A percentile compares a stretch with the other conserved stretches of the same genome.
These are phyloP conservation scores for Mycogone perniciosa DNA, from an alignment of 2,329 filamentous ascomycete genomes.

Conservation along the genomic window DNA sequence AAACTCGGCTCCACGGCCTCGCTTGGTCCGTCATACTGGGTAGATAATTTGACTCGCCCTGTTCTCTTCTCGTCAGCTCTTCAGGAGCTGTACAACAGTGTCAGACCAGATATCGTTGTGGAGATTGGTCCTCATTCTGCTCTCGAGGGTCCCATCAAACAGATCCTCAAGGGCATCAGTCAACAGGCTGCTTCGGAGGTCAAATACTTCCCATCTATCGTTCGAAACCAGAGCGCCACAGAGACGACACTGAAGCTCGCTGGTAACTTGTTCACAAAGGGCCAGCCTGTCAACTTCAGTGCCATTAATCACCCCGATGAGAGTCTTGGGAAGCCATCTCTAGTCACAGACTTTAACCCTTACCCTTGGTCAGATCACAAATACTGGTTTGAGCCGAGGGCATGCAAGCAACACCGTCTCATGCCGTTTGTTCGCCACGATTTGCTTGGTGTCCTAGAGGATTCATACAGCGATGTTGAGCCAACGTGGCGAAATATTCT, in stretches of 20 bases:
- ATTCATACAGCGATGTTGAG: constrained; percentile 38
- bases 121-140: constrained; percentile 46
- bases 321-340: constrained; percentile 11
- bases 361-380: constrained; percentile 44
- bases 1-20: constrained; percentile 30
- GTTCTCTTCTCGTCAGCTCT: constrained; percentile 36
- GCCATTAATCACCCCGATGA: constrained; percentile 37
- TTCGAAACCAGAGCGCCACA: constrained; percentile 46
- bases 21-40: constrained; percentile 39
- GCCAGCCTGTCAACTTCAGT: constrained; percentile 36
- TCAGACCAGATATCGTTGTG: constrained; percentile 25
- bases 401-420: constrained; percentile 35
- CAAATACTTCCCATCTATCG: constrained; percentile 40
- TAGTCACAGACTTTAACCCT: constrained; percentile 39
- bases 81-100: constrained; percentile 25
- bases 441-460: constrained; percentile 39
- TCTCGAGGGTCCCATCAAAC: constrained; percentile 43
- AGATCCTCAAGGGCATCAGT: constrained; percentile 41
- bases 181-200: constrained; percentile 33
- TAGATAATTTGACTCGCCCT: constrained; percentile 35
- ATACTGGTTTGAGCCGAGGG: constrained; percentile 44
- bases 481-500: constrained; percentile 45
- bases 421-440: constrained; percentile 37
- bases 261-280: constrained; percentile 39
- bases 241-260: constrained; percentile 39